Conservation (phyloP, 2,329 filamentous ascomycete species). For the Rasamsonia emersonii region DNA sequence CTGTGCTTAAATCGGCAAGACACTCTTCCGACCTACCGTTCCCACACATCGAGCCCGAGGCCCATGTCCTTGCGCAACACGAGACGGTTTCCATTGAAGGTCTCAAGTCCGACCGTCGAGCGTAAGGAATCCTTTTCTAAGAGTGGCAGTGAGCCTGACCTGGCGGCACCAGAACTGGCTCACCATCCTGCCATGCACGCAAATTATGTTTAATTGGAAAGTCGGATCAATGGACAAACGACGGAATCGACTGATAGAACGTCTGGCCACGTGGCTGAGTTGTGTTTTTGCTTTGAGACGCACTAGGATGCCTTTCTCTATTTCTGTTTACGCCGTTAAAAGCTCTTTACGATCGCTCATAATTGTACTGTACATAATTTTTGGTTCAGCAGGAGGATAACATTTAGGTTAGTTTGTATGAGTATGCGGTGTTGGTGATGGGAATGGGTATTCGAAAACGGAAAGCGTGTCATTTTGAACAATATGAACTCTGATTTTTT, state of each 20-base stretch:
- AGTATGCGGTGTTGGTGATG: too few species aligned
- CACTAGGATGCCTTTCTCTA: neutral
- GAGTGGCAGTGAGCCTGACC: conserved; percentile 27
- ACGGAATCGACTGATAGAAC: neutral
- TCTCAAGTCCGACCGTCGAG: conserved; percentile 47
- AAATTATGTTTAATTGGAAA: too few species aligned
- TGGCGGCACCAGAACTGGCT: conserved; percentile 48
- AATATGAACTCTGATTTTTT: too few species aligned
- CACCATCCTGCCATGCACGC: conserved; percentile 44
- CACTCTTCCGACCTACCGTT: conserved; percentile 30
- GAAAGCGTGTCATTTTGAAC: too few species aligned
- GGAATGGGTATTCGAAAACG: too few species aligned
- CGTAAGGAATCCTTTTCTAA: conserved; percentile 38
- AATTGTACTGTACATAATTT: conserved; percentile 10
- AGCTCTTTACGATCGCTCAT: conserved; percentile 5
- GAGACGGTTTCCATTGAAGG: conserved; percentile 39
- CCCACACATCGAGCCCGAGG: conserved; percentile 25
- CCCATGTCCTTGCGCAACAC: conserved; percentile 27
- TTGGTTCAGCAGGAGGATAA: neutral
- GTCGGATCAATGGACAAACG: too few species aligned
- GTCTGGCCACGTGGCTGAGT: neutral
- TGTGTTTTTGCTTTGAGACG: conserved; percentile 1
- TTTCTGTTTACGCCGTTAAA: conserved; percentile 1
- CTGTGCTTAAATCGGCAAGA: conserved; percentile 32
- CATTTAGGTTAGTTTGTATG: too few species aligned